These are phyloP conservation scores for Agrocybe praecox DNA, from an alignment of 768 basidiomycete species.

Conservation along the genomic window DNA sequence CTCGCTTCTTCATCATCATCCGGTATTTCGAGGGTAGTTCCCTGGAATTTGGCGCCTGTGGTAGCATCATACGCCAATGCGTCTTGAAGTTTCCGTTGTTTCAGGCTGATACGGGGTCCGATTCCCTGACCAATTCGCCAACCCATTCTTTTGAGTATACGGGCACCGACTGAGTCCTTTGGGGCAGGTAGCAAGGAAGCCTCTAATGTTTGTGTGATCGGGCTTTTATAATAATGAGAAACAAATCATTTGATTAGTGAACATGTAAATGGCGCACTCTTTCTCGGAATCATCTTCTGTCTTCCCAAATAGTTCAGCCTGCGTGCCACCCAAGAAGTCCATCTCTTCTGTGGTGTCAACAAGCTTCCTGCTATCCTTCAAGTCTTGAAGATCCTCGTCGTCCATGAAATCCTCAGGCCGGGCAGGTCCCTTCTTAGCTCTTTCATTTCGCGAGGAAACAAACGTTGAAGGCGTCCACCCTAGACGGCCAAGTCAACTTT, in stretches of 20 bases:
- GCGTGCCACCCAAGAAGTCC: slow-evolving; percentile 62
- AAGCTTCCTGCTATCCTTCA: slow-evolving; percentile 71
- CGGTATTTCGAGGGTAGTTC: slow-evolving; percentile 37
- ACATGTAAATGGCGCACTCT: slow-evolving; percentile 50
- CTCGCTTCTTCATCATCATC: slow-evolving; percentile 80
- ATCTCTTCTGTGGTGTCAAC: slow-evolving; percentile 83
- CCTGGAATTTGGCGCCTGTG: slow-evolving; percentile 28
- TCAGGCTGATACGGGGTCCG: slow-evolving; percentile 83
- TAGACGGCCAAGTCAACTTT: slow-evolving; percentile 26
- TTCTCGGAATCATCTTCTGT: slow-evolving; percentile 45
- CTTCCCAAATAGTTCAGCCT: slow-evolving; percentile 40
- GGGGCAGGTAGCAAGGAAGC: slow-evolving; percentile 72
- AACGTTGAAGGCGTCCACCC: slow-evolving; percentile 97
- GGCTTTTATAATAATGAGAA: slow-evolving; percentile 36
- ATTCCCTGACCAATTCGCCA: slow-evolving; percentile 94
- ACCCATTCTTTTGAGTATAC: slow-evolving; percentile 92
- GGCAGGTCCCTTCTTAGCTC: slow-evolving; percentile 62
- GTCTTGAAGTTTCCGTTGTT: slow-evolving; percentile 75
- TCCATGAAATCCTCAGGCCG: slow-evolving; percentile 97
- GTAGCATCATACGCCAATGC: slow-evolving; percentile 42
- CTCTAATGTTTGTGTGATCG: slow-evolving; percentile 63
- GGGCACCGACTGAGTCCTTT: slow-evolving; percentile 80
- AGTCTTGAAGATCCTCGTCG: slow-evolving; percentile 91
- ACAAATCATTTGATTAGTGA: neutral
- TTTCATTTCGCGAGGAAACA: slow-evolving; percentile 81